Conservation (phyloP, 257 asterid genomes). For the Nicotiana noctiflora region DNA sequence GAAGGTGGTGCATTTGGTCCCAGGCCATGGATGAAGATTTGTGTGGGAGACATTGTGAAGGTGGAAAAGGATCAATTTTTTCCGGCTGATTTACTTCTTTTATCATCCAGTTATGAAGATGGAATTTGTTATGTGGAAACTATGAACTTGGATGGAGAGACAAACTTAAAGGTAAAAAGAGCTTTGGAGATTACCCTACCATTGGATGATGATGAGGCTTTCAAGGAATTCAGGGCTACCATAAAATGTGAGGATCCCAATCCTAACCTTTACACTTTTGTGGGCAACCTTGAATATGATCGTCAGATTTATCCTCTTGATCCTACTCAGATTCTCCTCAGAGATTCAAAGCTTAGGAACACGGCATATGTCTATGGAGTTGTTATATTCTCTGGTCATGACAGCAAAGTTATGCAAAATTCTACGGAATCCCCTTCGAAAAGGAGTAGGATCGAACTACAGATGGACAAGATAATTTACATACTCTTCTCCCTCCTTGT, state of each 20-base stretch:
- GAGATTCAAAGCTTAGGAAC: slow-evolving; percentile 94
- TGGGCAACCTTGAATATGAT: slow-evolving; percentile 75
- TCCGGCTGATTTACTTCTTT: slow-evolving; percentile 85
- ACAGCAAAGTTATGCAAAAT: slow-evolving; percentile 94
- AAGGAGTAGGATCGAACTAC: slow-evolving; percentile 79
- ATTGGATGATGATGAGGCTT: slow-evolving; percentile 52
- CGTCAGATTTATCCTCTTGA: slow-evolving; percentile 65
- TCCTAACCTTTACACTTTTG: slow-evolving; percentile 76
- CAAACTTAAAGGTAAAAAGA: slow-evolving; percentile 87
- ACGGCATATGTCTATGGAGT: slow-evolving; percentile 77
- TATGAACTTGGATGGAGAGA: slow-evolving; percentile 95
- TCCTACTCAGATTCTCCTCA: slow-evolving; percentile 85
- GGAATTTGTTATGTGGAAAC: slow-evolving; percentile 96
- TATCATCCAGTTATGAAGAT: slow-evolving; percentile 84
- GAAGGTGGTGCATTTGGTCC: slow-evolving; percentile 55
- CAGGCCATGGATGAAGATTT: slow-evolving; percentile 86
- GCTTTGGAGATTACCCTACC: slow-evolving; percentile 63
- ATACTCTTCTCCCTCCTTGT: slow-evolving; percentile 69
- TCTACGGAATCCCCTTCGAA: slow-evolving; percentile 89
- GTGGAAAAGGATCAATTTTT: slow-evolving; percentile 85
- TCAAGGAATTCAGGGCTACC: slow-evolving; percentile 65
- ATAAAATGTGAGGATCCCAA: slow-evolving; percentile 90
- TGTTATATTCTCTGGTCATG: slow-evolving; percentile 82
- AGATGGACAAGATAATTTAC: slow-evolving; percentile 90
- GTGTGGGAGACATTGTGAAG: slow-evolving; percentile 83